Evolutionary conservation across 345 rosid species (phyloP).

Genomic region (Rhodomyrtus tomentosa): DNA sequence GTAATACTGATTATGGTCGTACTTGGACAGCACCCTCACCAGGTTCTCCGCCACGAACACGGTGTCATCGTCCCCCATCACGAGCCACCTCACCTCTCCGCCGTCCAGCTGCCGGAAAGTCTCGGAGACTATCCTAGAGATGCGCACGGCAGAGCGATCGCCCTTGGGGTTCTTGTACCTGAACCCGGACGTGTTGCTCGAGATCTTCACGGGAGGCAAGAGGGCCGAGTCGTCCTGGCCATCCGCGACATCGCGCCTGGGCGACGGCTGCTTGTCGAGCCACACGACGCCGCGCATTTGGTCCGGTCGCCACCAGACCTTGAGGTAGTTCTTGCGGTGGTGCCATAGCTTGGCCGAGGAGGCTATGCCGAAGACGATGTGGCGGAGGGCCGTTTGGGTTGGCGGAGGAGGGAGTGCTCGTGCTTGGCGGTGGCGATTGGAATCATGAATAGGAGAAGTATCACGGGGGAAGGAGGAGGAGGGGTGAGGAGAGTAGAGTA

Average conservation of each 20-base stretch:
- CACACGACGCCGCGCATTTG: conserved; percentile 61
- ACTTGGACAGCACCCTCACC: conserved; percentile 44
- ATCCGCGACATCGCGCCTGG: not conserved
- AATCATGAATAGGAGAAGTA: not conserved
- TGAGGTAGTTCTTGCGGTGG: conserved; percentile 47
- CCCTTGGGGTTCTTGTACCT: conserved; percentile 33
- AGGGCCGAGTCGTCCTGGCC: not conserved
- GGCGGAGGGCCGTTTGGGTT: conserved; percentile 25
- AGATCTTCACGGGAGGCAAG: conserved; percentile 42
- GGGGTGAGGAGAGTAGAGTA: not conserved
- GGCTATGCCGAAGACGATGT: conserved; percentile 66
- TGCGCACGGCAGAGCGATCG: conserved; percentile 47
- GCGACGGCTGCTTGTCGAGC: conserved; percentile 31
- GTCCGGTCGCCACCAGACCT: conserved; percentile 59
- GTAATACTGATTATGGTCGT: conserved; percentile 53
- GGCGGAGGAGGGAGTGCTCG: not conserved
- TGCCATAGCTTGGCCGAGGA: conserved; percentile 60
- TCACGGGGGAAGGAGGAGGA: not conserved
- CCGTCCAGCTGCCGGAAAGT: conserved; percentile 30
- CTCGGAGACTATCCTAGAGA: conserved; percentile 59
- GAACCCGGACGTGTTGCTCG: conserved; percentile 38
- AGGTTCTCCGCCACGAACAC: conserved; percentile 59
- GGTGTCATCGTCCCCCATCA: conserved; percentile 89
- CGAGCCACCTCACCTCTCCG: conserved; percentile 61
- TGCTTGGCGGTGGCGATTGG: not conserved